Conservation (phyloP, 1,284 basidiomycete genomes). For the Cryptococcus hybrid region DNA sequence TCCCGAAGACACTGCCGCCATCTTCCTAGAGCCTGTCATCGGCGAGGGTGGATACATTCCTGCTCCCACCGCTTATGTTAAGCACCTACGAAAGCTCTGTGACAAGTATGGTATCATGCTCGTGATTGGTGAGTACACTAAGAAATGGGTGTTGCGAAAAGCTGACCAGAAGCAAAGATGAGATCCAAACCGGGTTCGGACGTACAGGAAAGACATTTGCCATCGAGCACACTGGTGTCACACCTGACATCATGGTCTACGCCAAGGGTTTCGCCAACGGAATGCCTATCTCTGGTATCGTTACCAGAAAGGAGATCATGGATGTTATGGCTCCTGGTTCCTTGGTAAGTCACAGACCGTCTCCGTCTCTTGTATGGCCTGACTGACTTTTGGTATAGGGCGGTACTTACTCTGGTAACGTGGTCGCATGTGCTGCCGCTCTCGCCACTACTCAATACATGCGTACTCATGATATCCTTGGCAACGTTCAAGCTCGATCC, state of each 20-base stretch:
- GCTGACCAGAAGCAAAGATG: conserved; percentile 31
- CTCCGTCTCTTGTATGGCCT: neutral
- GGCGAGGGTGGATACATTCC: conserved; percentile 93
- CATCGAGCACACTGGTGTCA: conserved; percentile 64
- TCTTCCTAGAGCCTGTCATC: conserved; percentile 85
- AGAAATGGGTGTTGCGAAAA: neutral
- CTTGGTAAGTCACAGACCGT: conserved; percentile 14
- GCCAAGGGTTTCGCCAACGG: conserved; percentile 64
- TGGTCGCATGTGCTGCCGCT: conserved; percentile 80
- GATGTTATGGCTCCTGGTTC: conserved; percentile 44
- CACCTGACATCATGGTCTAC: conserved; percentile 78
- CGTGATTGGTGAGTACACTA: conserved; percentile 71
- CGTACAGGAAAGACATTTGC: conserved; percentile 68
- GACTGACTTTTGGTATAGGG: conserved; percentile 11
- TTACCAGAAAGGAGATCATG: conserved; percentile 75
- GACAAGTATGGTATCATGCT: conserved; percentile 71
- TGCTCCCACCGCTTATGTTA: conserved; percentile 72
- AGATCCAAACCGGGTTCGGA: conserved; percentile 38
- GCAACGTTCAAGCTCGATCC: conserved; percentile 71
- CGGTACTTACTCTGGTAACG: conserved; percentile 65
- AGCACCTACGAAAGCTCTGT: conserved; percentile 75
- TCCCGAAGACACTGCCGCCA: conserved; percentile 82
- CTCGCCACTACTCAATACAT: conserved; percentile 54
- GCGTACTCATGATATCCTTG: conserved; percentile 57
- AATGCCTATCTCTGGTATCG: conserved; percentile 85